Conservation (phyloP, 208 protist genomes). For the Herpetomonas tarakana region DNA sequence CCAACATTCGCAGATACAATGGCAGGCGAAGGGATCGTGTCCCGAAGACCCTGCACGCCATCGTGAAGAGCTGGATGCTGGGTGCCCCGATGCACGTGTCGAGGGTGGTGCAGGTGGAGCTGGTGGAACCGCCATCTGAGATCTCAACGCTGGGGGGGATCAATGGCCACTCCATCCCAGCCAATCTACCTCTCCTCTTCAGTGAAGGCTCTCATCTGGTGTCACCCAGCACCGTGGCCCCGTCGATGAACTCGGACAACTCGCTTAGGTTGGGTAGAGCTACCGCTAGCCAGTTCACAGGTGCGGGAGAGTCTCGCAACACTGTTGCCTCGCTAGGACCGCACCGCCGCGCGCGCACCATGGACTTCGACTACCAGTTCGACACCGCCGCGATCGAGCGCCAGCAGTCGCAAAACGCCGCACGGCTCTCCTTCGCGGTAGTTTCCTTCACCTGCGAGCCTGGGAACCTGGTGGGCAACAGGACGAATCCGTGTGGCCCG, state of each 20-base stretch:
- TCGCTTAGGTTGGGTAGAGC: too few species aligned
- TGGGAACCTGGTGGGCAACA: not conserved
- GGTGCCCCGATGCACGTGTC: conserved; percentile 8
- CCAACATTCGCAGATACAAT: conserved; percentile 18
- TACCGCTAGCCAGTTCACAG: too few species aligned
- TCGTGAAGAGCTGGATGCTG: not conserved
- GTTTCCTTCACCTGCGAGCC: conserved; percentile 19
- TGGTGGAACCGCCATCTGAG: not conserved
- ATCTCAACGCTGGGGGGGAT: too few species aligned
- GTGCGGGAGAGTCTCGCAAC: not conserved
- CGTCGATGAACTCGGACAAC: not conserved
- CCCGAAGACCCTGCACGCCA: not conserved
- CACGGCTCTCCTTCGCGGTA: conserved; percentile 23
- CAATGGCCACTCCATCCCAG: too few species aligned
- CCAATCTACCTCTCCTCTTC: too few species aligned
- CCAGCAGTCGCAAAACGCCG: conserved; percentile 13
- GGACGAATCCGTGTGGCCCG: not conserved
- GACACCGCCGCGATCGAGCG: conserved; percentile 8
- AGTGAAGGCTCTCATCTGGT: too few species aligned
- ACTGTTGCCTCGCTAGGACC: not conserved
- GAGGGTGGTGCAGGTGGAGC: conserved; percentile 15
- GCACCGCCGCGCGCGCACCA: conserved; percentile 18
- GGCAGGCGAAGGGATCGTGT: conserved; percentile 6
- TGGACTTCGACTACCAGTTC: conserved; percentile 16
- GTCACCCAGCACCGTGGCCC: not conserved